These are phyloP conservation scores for Rhodotorula sp. DNA, from an alignment of 1,284 basidiomycete genomes.

Conservation along the genomic window DNA sequence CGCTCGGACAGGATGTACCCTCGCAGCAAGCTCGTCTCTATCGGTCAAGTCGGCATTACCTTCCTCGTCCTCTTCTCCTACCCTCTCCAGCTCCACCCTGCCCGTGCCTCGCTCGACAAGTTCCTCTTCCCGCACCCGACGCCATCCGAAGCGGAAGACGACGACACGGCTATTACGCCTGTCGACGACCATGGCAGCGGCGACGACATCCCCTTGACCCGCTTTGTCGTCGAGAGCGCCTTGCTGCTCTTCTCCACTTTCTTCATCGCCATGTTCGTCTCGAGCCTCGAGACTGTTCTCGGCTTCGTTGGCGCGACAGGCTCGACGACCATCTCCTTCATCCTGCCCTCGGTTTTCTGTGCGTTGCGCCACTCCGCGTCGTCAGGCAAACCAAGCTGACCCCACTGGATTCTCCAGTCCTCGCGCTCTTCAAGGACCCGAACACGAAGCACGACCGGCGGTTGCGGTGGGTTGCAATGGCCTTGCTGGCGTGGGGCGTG, in stretches of 20 bases:
- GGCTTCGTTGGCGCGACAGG: constrained; percentile 97
- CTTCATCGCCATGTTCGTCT: constrained; percentile 74
- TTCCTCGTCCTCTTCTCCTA: constrained; percentile 79
- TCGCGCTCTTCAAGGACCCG: constrained; percentile 61
- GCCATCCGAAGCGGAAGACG: constrained; percentile 13
- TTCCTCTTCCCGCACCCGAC: constrained; percentile 58
- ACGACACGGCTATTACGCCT: constrained; percentile 29
- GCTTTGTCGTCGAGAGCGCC: constrained; percentile 71
- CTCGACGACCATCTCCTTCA: constrained; percentile 93
- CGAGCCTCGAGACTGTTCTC: constrained; percentile 73
- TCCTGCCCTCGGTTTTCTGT: constrained; percentile 77
- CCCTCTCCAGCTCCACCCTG: constrained; percentile 89
- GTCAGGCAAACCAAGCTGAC: constrained; percentile 9
- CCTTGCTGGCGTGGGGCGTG: constrained; percentile 70
- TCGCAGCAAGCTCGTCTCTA: constrained; percentile 84
- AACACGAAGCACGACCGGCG: constrained; percentile 55
- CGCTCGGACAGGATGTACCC: constrained; percentile 59
- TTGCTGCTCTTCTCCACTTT: constrained; percentile 65
- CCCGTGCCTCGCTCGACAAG: constrained; percentile 88
- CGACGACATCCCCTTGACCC: constrained; percentile 53
- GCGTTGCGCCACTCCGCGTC: constrained; percentile 39
- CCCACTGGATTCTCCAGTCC: constrained; percentile 10
- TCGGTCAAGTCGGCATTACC: constrained; percentile 91
- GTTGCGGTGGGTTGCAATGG: constrained; percentile 64
- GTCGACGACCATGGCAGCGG: constrained; percentile 42